Conservation (phyloP, 2,329 filamentous ascomycete genomes). For the Nothophoma quercina region DNA sequence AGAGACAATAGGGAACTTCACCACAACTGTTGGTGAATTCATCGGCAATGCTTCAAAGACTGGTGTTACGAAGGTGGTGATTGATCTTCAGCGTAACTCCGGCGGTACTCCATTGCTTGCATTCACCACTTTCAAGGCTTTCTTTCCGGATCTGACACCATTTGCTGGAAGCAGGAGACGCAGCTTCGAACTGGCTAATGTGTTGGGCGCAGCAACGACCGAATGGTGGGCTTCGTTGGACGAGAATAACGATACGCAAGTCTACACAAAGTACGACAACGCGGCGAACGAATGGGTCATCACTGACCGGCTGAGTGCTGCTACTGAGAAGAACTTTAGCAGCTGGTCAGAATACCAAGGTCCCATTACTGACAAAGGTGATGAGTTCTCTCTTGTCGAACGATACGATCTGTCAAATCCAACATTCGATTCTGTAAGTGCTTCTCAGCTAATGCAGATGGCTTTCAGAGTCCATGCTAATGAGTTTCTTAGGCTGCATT, state of each 20-base stretch:
- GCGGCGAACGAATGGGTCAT: constrained; percentile 21
- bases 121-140: constrained; percentile 53
- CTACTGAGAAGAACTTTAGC: constrained; percentile 40
- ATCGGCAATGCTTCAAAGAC: constrained; percentile 52
- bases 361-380: constrained; percentile 19
- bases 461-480: not conserved
- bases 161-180: constrained; percentile 55
- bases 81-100: constrained; percentile 66
- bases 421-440: constrained; percentile 7
- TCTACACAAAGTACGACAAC: constrained; percentile 4
- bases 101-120: constrained; percentile 55
- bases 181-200: constrained; percentile 44
- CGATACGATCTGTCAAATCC: constrained; percentile 18
- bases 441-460: not conserved
- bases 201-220: constrained; percentile 2
- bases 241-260: constrained; percentile 3
- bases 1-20: constrained; percentile 22
- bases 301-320: constrained; percentile 21
- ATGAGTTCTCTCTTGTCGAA: constrained; percentile 20
- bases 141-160: constrained; percentile 54
- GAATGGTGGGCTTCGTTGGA: constrained; percentile 13
- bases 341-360: constrained; percentile 52
- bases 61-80: constrained; percentile 63
- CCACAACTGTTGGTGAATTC: constrained; percentile 47
- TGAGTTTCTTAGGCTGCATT: constrained; percentile 11